Base-by-base conservation (phyloP, 2,329 filamentous ascomycete genomes). In the Diplodia seriata region DNA sequence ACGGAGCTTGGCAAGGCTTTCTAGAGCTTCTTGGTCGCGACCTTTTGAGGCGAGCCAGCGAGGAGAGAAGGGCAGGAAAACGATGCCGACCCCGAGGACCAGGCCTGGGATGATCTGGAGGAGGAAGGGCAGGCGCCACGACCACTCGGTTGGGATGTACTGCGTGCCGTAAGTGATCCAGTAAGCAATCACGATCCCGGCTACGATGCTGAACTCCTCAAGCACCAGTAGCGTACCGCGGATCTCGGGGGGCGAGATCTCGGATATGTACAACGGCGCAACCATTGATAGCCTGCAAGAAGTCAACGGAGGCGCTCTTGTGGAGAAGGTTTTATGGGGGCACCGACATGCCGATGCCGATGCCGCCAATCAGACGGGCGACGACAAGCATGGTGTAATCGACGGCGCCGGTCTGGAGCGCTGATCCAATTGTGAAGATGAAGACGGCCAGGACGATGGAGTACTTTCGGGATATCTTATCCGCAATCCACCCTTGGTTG, bases 101-200 rank as follows among this genome's bases (percentile, higher is more conserved):
- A 80, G 70, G 11, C 80, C 80, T 4, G 79, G 77, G 4, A 81
- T 71, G 68, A 82, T 81, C 67, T 85, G 83, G 5, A 85, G 74
- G 3, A 80, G 75, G 68, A 84, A 84, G 0, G 84, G 83, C 0
- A 85, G 75, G 7, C 82, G 77, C 71, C 80, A 85, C 3, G 83
- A 74, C 73, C 77, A 78, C 70, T 83, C 78, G 38, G 78, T 73
- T 0, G 75, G 69, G 50, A 85, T 80, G 69, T 78, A 76, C 6
- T 78, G 74, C 0, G 84, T 86, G 0, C 81, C 85, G 67, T 86
- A 87, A 0, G 83, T 84, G 47, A 85, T 84, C 82, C 83, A 87
- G 71, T 82, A 87, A 1, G 84, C 81, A 29, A 85, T 76, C 3
- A 86, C 81, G 67, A 82, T 83, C 2, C 84, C 82, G 23, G 78